Percentiles rank a stretch among this genome's conserved stretches.
Conservation (phyloP, 1,284 basidiomycete genomes). For the Tremellales sp. region DNA sequence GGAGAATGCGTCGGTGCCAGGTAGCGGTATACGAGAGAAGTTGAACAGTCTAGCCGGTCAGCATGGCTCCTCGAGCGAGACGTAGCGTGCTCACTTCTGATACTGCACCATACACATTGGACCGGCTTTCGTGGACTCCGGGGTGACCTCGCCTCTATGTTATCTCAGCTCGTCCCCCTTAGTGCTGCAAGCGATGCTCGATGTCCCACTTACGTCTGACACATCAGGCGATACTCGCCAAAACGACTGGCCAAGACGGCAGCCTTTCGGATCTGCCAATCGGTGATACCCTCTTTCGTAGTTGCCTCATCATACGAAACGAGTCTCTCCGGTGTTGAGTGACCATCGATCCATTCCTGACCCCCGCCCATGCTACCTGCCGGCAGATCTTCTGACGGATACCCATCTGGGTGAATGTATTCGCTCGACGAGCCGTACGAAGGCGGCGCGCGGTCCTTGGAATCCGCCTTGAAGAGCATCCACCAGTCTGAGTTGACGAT, state of each 20-base stretch:
- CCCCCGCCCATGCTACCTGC: slow-evolving; percentile 35
- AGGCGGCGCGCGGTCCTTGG: slow-evolving; percentile 46
- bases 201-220: slow-evolving; percentile 41
- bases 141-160: slow-evolving; percentile 55
- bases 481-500: slow-evolving; percentile 97
- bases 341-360: slow-evolving; percentile 53
- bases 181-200: slow-evolving; percentile 2
- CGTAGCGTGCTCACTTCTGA: slow-evolving; percentile 46
- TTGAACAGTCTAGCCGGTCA: slow-evolving; percentile 64
- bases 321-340: slow-evolving; percentile 34
- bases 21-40: slow-evolving; percentile 66
- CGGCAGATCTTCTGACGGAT: slow-evolving; percentile 18
- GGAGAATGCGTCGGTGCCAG: slow-evolving; percentile 61
- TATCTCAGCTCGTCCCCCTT: too few species aligned
- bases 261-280: slow-evolving; percentile 82
- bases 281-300: slow-evolving; percentile 56
- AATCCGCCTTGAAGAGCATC: slow-evolving; percentile 68
- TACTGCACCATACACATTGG: slow-evolving; percentile 59
- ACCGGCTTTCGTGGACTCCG: slow-evolving; percentile 54
- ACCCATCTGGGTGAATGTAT: slow-evolving; percentile 14
- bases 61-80: slow-evolving; percentile 4
- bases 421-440: slow-evolving; percentile 16
- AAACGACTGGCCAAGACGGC: slow-evolving; percentile 76
- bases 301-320: slow-evolving; percentile 39
- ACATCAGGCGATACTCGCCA: slow-evolving; percentile 69